Conservation (phyloP, 2,329 filamentous ascomycete species). For the Cladosporium sp. region DNA sequence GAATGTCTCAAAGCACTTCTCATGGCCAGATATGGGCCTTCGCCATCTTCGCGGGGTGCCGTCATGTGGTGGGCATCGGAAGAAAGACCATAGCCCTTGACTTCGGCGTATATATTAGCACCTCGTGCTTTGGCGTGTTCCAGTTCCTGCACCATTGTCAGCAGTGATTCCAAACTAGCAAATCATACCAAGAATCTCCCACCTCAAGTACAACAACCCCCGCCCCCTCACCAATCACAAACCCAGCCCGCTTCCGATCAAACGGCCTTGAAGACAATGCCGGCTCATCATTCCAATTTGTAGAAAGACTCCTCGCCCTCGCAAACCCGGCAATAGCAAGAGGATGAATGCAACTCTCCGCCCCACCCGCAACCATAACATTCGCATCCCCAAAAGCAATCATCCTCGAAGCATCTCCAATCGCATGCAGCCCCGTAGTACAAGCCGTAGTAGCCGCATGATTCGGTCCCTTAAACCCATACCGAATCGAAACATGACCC, state of each 20-base stretch:
- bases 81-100: constrained; percentile 84
- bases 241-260: constrained; percentile 72
- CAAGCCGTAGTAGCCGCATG: constrained; percentile 92
- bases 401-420: constrained; percentile 89
- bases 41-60: constrained; percentile 75
- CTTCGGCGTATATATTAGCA: constrained; percentile 80
- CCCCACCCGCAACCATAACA: constrained; percentile 92
- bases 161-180: not conserved
- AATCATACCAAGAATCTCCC: constrained; percentile 13
- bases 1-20: constrained; percentile 72
- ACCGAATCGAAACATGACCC: constrained; percentile 88
- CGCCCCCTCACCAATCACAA: constrained; percentile 90
- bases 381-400: constrained; percentile 88
- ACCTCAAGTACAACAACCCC: constrained; percentile 80
- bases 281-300: constrained; percentile 70
- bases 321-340: constrained; percentile 89
- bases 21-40: constrained; percentile 81
- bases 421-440: constrained; percentile 89
- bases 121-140: constrained; percentile 78
- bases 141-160: constrained; percentile 53
- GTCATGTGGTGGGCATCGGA: constrained; percentile 94
- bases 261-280: constrained; percentile 76
- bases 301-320: constrained; percentile 78
- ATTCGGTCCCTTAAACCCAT: constrained; percentile 84
- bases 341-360: constrained; percentile 94